Base-by-base conservation (phyloP, 1,284 basidiomycete genomes). In the Fomitopsis palustris region DNA sequence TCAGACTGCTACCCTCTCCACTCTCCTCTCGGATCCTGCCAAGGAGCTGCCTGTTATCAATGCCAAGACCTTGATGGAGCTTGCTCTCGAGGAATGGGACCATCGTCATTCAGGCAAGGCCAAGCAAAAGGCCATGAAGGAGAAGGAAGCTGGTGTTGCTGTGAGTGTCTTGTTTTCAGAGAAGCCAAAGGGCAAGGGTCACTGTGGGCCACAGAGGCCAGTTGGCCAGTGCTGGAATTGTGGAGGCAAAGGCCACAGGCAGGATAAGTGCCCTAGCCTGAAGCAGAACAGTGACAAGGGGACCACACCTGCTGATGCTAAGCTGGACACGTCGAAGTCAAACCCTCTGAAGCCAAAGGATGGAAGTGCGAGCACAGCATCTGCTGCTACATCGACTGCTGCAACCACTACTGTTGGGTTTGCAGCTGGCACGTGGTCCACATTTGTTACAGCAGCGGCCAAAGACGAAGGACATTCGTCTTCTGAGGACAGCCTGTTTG, bases 261-360 rank as follows among this genome's bases (percentile, higher is more conserved):
- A 41, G 39, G 39, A 41, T 21, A 35, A 51, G 35, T 62, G 61
- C 49, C 58, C 58, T 23, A 62, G 58, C 38, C 58, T 56, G 10
- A 60, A 57, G 56, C 45, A 27, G n/a, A 37, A 39, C 21, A 23
- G 19, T 6, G 23, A 25, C 25, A 47, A 47, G 45, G 45, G 25
- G 14, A 29, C 12, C 6, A 6, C 37, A 39, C 53, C 17, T 25
- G 7, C 27, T n/a, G n/a, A 14, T 21, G 38, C 33, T 23, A 54
- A 42, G 53, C 31, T 42, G 35, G 53, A 57, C 49, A 27, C 31
- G 43, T 38, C 53, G 37, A 53, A 51, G 29, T 21, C 42, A 3
- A 54, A 58, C 45, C 5, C 52, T 14, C 8, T 33, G 19, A 53
- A 53, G 51, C 31, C 51, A n/a, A 53, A 53, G 51, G 14, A 29